Evolutionary conservation across 768 basidiomycete species (phyloP), one percentile per base, ranked within the genome.

Genomic region (Rhizopogon vesiculosus): DNA sequence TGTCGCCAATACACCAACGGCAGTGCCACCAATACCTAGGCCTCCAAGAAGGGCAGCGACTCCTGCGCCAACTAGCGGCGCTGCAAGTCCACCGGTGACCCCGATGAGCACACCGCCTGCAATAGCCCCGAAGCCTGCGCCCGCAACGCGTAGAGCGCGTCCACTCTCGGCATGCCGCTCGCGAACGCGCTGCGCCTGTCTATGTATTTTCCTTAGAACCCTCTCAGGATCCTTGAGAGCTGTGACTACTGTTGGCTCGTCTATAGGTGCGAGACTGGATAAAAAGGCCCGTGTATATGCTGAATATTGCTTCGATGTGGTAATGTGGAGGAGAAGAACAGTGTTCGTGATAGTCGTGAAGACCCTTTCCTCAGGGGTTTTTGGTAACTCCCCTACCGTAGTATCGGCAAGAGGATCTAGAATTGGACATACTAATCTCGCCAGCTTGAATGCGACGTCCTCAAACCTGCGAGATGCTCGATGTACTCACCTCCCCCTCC

Each of bases 21-120:
- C 71, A 2, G 81, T 80, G 2, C 82, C 82, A 29, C 82, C 81
- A 9, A 84, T 63, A 0, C 82, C 82, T 1, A 83, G 62, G 67
- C 74, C 76, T 1, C 79, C 78, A 8, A 84, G 67, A 6, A 82
- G 60, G 16, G 76, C 75, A 2, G 74, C 69, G 16, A 81, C 73
- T 3, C 76, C 79, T 15, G 80, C 81, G n/a, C 81, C 81, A 6
- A 85, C 78, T 0, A 84, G 60, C 13, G 82, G 82, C 9, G 82
- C 82, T 3, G 81, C 82, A 9, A 83, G 72, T 15, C 83, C 82
- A 45, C 82, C 83, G n/a, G 81, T 82, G 22, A 83, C 72, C 4
- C 81, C 83, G 13, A 83, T 66, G 33, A 83, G 68, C 19, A 82
- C 73, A 13, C 82, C 82, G 13, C 81, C 82, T 3, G 78, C 81